Evolutionary conservation across 768 basidiomycete genomes (phyloP).

Genomic region (Fibroporia radiculosa): DNA sequence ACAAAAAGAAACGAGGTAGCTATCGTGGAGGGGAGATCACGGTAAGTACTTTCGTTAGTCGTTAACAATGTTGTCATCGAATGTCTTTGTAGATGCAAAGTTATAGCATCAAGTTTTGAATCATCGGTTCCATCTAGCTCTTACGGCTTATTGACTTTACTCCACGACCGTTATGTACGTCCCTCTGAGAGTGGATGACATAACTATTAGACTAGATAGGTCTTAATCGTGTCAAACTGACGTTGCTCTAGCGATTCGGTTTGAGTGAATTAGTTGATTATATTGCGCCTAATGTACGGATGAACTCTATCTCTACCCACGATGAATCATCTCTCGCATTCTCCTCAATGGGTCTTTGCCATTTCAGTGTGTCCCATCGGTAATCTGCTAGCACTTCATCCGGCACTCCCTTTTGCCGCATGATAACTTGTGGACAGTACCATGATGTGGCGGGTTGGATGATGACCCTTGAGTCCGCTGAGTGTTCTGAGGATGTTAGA

Average conservation of each 20-base stretch:
- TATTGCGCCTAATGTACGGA: constrained; percentile 8
- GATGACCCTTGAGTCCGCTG: constrained; percentile 18
- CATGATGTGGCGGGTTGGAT: constrained; percentile 35
- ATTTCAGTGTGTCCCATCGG: constrained; percentile 1
- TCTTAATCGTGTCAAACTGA: too few relatives aligned
- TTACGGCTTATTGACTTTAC: too few relatives aligned
- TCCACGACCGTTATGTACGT: too few relatives aligned
- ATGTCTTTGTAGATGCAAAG: constrained; percentile 50
- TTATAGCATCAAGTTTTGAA: constrained; percentile 84
- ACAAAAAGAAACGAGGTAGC: constrained; percentile 97
- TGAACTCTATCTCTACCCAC: constrained; percentile 11
- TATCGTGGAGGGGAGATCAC: constrained; percentile 96
- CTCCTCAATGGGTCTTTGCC: background rate
- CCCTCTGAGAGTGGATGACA: too few relatives aligned
- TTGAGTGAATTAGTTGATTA: too few relatives aligned
- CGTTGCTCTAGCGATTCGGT: too few relatives aligned
- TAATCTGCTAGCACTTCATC: constrained; percentile 2
- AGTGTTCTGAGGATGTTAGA: constrained; percentile 12
- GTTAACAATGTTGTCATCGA: background rate
- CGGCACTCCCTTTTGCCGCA: constrained; percentile 2
- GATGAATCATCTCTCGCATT: background rate
- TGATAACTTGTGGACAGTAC: constrained; percentile 41
- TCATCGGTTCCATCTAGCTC: too few relatives aligned
- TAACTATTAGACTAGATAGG: too few relatives aligned
- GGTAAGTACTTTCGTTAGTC: constrained; percentile 35